Conservation (phyloP, 495 filamentous ascomycete species). For the Hypoxylon crocopeplum region DNA sequence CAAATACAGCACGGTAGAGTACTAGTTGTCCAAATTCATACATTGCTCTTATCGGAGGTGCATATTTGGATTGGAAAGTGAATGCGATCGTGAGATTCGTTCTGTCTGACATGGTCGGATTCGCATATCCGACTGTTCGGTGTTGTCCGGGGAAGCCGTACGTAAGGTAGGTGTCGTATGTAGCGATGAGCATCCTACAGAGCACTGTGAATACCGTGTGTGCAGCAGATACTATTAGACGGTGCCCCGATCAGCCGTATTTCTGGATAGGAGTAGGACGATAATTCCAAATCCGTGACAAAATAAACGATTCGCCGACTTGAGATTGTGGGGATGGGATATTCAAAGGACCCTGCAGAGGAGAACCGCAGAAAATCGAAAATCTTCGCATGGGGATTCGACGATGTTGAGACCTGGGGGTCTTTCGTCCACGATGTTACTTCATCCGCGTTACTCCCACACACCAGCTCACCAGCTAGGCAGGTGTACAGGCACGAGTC, state of each 20-base stretch:
- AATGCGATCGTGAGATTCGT: slow-evolving; percentile 4
- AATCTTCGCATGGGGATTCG: neutral
- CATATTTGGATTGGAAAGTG: neutral
- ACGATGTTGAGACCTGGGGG: slow-evolving; percentile 6
- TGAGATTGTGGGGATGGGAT: slow-evolving; percentile 9
- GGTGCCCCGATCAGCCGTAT: too few relatives aligned
- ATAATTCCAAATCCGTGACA: neutral
- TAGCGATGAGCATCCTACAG: too few relatives aligned
- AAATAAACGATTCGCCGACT: slow-evolving; percentile 18
- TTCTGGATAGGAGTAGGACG: neutral
- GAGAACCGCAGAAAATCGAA: neutral
- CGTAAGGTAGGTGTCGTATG: neutral
- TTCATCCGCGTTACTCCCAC: slow-evolving; percentile 11
- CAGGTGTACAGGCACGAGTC: slow-evolving; percentile 5
- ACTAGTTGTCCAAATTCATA: neutral
- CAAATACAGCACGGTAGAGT: neutral
- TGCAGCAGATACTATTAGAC: too few relatives aligned
- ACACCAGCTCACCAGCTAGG: too few relatives aligned
- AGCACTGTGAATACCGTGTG: too few relatives aligned
- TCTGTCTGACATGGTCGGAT: too few relatives aligned
- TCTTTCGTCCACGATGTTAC: slow-evolving; percentile 12
- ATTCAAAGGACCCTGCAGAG: slow-evolving; percentile 9
- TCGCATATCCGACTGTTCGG: slow-evolving; percentile 4
- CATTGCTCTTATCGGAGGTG: neutral
- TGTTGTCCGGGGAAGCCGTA: slow-evolving; percentile 12